Percentiles rank a stretch among this genome's conserved stretches.
phyloP scores from a whole-genome alignment of 106 monocot species.

The Allium cepa region DNA sequence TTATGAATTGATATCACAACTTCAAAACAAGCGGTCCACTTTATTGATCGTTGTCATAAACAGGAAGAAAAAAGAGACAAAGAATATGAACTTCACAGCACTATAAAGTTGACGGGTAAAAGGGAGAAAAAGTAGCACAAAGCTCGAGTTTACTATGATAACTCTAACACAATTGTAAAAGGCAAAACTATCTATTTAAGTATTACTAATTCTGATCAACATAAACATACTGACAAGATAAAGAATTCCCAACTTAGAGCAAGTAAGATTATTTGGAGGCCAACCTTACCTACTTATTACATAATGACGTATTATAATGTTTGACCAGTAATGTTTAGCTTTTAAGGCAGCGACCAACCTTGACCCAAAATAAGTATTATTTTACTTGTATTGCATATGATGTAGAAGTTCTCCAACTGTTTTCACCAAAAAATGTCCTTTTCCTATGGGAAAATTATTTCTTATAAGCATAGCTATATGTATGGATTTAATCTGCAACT shows the following conservation, averaged over 20 bases:
- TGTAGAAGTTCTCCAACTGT: neutral
- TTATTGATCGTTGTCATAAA: too few species aligned
- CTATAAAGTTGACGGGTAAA: too few species aligned
- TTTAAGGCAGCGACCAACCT: constrained; percentile 4
- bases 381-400: too few species aligned
- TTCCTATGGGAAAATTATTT: neutral
- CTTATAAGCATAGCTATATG: too few species aligned
- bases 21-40: too few species aligned
- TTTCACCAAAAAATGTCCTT: neutral
- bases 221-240: neutral
- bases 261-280: constrained; percentile 11
- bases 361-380: neutral
- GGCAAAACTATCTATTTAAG: neutral
- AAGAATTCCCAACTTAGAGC: neutral
- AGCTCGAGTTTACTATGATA: neutral
- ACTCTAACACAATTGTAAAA: neutral
- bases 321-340: constrained; percentile 12
- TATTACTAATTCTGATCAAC: neutral
- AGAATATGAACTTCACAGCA: too few species aligned
- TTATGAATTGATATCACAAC: too few species aligned
- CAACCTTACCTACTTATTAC: constrained; percentile 9
- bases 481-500: neutral
- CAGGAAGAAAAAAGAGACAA: too few species aligned
- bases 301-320: neutral
- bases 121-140: neutral